phyloP scores from a whole-genome alignment of 192 early-diverging fungal genomes.

The Linnemannia schmuckeri region DNA sequence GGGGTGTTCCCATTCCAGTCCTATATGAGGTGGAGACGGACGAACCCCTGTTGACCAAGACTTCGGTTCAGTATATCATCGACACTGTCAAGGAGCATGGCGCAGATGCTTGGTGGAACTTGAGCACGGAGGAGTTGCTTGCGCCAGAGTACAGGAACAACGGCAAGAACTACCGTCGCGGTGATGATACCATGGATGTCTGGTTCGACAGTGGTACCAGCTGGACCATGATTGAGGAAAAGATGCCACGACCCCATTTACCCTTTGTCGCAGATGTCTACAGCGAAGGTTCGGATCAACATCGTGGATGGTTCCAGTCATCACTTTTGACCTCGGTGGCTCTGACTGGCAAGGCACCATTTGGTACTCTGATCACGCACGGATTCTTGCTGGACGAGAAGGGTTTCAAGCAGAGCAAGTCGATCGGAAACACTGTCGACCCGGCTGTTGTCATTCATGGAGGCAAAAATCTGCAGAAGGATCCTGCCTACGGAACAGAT shows the following conservation, averaged over 20 bases:
- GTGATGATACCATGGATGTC: constrained; percentile 89
- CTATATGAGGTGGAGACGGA: constrained; percentile 74
- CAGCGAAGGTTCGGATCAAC: constrained; percentile 84
- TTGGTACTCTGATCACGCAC: constrained; percentile 79
- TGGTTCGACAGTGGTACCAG: constrained; percentile 90
- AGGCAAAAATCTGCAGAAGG: constrained; percentile 76
- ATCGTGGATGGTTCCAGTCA: constrained; percentile 91
- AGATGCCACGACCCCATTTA: constrained; percentile 42
- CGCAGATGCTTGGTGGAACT: constrained; percentile 80
- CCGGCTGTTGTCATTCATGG: constrained; percentile 76
- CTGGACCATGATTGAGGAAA: constrained; percentile 75
- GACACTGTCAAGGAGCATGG: constrained; percentile 68
- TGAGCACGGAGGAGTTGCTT: constrained; percentile 69
- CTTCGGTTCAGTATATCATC: constrained; percentile 76
- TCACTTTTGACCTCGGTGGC: constrained; percentile 82
- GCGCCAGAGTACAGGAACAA: constrained; percentile 68
- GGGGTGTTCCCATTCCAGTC: constrained; percentile 88
- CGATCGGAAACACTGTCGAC: constrained; percentile 81
- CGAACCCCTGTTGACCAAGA: constrained; percentile 73
- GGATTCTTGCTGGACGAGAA: constrained; percentile 87
- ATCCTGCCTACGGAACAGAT: constrained; percentile 83
- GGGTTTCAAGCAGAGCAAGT: constrained; percentile 89
- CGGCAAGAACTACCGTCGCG: constrained; percentile 70
- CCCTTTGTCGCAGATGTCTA: constrained; percentile 76
- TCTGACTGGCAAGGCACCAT: constrained; percentile 75